Evolutionary conservation across 805 yeast species (phyloP), one percentile per base, ranked within the genome.

Genomic region (Saccharomycopsis capsularis): DNA sequence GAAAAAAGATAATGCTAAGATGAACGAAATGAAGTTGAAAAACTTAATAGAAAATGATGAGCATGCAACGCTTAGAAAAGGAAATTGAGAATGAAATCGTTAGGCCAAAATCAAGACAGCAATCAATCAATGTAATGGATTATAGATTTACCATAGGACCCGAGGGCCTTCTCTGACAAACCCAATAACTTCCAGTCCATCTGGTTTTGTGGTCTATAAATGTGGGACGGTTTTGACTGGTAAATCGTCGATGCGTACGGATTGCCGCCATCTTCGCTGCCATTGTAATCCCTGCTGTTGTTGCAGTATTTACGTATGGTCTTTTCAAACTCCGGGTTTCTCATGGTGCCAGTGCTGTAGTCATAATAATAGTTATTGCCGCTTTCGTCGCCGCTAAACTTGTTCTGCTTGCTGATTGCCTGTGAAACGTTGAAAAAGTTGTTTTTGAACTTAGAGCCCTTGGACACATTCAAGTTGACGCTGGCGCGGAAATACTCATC

Each of bases 131-230:
- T 51, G 32, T 53, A 53, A 19, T 53, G 56, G 13, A 53, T 44
- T 21, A 53, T 40, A 18, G 43, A 23, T 21, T 48, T 53, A 4
- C 54, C 52, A 37, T 36, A 37, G 13, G 44, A 44, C 5, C 52
- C 52, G 13, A 51, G 50, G 13, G 51, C 51, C 24, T 41, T 44
- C 23, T 53, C 54, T 2, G 51, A 45, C 19, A 53, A 46, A 16
- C 56, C 56, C 13, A 53, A 36, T 25, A 53, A 35, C 32, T 53
- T 53, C 56, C 56, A 53, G 29, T 53, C 56, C 47, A 48, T 47
- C 24, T 48, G 52, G 23, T 51, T 53, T 41, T 48, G 52, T 5
- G 56, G 55, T 30, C 48, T 44, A 42, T 53, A 53, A 24, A 53
- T 35, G 36, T 53, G 48, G 38, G 45, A 42, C 4, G 54, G 52